Evolutionary conservation across 148 eudicot genomes (phyloP).

Genomic region (Vaccinium macrocarpon): DNA sequence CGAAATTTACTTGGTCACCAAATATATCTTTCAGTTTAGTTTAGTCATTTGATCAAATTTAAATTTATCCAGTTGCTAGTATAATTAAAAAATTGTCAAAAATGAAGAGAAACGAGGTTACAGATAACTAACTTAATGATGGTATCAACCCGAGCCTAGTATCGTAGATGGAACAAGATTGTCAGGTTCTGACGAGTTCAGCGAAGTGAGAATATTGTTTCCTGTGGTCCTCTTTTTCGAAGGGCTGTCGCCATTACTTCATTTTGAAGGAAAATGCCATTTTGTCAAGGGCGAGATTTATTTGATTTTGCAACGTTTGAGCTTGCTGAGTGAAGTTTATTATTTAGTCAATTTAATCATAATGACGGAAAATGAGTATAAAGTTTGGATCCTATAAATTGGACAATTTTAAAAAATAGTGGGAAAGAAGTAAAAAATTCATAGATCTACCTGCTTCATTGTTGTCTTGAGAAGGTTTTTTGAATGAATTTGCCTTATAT

Average conservation of each 20-base stretch:
- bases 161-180: not conserved
- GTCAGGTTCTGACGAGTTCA: not conserved
- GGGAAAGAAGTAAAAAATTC: not conserved
- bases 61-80: not conserved
- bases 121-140: not conserved
- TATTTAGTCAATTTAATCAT: not conserved
- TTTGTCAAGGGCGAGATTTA: not conserved
- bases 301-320: not conserved
- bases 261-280: not conserved
- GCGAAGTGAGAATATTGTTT: not conserved
- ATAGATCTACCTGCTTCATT: not conserved
- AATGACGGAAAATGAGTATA: not conserved
- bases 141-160: not conserved
- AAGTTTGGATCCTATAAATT: conserved; percentile 7
- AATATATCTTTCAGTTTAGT: not conserved
- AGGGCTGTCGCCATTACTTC: not conserved
- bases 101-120: not conserved
- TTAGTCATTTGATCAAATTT: not conserved
- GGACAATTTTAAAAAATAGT: not conserved
- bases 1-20: not conserved
- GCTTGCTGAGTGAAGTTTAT: not conserved
- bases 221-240: not conserved
- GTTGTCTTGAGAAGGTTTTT: not conserved
- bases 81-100: not conserved
- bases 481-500: not conserved